Conservation (phyloP, 2,329 filamentous ascomycete genomes). For the Thelonectria rubi region DNA sequence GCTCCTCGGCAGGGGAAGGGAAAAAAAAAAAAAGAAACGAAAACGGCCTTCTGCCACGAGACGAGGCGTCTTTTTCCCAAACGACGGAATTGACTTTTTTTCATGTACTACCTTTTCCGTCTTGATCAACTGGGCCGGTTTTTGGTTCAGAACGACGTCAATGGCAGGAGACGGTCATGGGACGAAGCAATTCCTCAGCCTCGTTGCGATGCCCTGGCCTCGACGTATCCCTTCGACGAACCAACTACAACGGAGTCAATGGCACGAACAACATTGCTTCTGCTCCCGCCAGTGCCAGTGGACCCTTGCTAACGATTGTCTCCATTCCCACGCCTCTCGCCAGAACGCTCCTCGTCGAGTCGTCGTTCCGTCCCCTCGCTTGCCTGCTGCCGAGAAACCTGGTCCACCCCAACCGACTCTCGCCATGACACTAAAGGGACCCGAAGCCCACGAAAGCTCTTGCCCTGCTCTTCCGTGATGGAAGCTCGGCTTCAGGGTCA, state of each 20-base stretch:
- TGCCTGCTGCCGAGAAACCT: slow-evolving; percentile 15
- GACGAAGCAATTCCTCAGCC: neutral
- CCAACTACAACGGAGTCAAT: neutral
- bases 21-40: neutral
- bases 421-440: neutral
- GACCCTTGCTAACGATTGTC: slow-evolving; percentile 24
- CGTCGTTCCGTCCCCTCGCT: slow-evolving; percentile 18
- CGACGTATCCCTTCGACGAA: neutral
- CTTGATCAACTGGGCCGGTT: no score
- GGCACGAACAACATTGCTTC: neutral
- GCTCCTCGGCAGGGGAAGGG: neutral
- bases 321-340: slow-evolving; percentile 10
- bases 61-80: neutral
- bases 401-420: neutral
- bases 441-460: neutral
- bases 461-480: neutral
- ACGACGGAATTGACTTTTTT: no score
- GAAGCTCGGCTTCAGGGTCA: neutral
- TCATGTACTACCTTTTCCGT: no score
- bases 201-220: neutral
- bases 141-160: neutral
- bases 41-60: neutral
- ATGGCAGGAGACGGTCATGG: neutral
- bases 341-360: neutral
- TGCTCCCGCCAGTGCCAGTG: neutral